Base-by-base conservation (phyloP, 495 filamentous ascomycete species). In the Penicillium silybi region DNA sequence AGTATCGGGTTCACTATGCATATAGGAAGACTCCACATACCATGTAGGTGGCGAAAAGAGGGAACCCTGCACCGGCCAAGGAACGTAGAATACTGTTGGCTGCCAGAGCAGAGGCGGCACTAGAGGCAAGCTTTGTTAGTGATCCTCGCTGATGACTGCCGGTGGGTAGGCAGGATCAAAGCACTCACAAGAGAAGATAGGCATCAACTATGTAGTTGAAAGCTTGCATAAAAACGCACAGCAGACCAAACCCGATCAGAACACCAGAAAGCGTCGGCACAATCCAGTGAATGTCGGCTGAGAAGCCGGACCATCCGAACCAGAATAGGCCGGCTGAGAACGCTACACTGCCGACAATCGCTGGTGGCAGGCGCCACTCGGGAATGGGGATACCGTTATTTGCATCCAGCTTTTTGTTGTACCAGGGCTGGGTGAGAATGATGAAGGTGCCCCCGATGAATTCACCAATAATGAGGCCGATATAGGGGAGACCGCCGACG, bases 161-260 rank as follows among this genome's bases (percentile, higher is more conserved):
- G 38, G n/a, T 20, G 15, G 1, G 2, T 26, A 43, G 41, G 15
- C 4, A 22, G 20, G 25, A 17, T 6, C 19, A 27, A 37, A 6
- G 50, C n/a, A 78, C 80, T 67, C 71, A 85, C 79, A 90, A 91
- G 78, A 91, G 87, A 56, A 95, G 83, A 66, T 95, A 95, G 4
- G 88, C 80, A 62, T 96, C 90, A 41, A 95, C 83, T 27, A 95
- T 78, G 67, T 95, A 95, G 68, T 92, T 95, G 26, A 95, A 71
- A 0, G 81, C 76, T 65, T 92, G 88, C 7, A 95, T 71, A 74
- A 95, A 95, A 67, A 95, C 92, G 46, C 79, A 79, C 53, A 92
- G 73, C 3, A 96, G 73, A 0, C 82, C 82, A 53, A 85, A 85
- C 1, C 80, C 80, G 6, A 73, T 81, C 38, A 78, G 54, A 8